A percentile compares a stretch with the other conserved stretches of the same genome.
Conservation (phyloP, 2,329 filamentous ascomycete species). For the Monilinia fructicola region DNA sequence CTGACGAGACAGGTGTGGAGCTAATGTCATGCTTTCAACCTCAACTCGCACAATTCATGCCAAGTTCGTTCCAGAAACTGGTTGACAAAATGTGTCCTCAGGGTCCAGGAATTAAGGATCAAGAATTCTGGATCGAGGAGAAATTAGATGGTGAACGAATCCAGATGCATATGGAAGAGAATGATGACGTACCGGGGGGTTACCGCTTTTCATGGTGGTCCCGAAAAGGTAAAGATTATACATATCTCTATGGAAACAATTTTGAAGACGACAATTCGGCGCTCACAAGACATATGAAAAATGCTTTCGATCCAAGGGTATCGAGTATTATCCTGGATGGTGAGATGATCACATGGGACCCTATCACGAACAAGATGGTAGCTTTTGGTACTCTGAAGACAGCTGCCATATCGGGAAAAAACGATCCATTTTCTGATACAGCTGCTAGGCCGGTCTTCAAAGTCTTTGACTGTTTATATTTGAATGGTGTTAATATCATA, state of each 20-base stretch:
- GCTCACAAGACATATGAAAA: slow-evolving; percentile 74
- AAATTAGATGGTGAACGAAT: slow-evolving; percentile 96
- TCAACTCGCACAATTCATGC: slow-evolving; percentile 89
- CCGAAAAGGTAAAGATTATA: slow-evolving; percentile 93
- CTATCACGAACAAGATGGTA: slow-evolving; percentile 77
- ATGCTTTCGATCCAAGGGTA: slow-evolving; percentile 75
- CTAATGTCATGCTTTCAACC: slow-evolving; percentile 97
- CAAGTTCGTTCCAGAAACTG: slow-evolving; percentile 78
- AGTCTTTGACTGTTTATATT: slow-evolving; percentile 86
- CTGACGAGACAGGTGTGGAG: slow-evolving; percentile 70
- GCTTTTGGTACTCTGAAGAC: slow-evolving; percentile 93
- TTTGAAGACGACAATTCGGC: slow-evolving; percentile 73
- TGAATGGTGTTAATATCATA: slow-evolving; percentile 79
- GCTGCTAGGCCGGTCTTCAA: slow-evolving; percentile 76
- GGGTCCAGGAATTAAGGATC: slow-evolving; percentile 57
- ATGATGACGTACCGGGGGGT: slow-evolving; percentile 66
- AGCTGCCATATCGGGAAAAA: slow-evolving; percentile 76
- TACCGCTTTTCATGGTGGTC: slow-evolving; percentile 87
- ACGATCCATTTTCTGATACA: slow-evolving; percentile 61
- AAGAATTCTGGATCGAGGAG: slow-evolving; percentile 94
- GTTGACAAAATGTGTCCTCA: slow-evolving; percentile 58
- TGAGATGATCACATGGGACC: slow-evolving; percentile 99
- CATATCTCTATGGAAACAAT: slow-evolving; percentile 82
- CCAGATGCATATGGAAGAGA: slow-evolving; percentile 87
- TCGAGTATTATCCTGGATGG: slow-evolving; percentile 89